phyloP scores from a whole-genome alignment of 2,329 filamentous ascomycete species.

The Westerdykella ornata region DNA sequence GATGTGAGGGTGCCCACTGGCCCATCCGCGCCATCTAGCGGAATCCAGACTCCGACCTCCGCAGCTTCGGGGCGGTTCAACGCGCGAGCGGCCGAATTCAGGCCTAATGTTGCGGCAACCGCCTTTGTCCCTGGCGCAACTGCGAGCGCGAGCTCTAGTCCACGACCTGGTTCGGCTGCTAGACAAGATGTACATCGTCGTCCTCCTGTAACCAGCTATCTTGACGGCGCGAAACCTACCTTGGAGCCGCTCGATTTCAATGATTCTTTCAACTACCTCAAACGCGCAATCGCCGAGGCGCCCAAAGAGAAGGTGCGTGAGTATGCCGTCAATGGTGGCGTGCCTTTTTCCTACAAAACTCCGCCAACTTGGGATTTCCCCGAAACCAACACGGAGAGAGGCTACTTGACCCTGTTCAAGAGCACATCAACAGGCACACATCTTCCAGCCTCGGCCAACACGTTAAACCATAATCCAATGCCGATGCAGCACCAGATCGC shows the following conservation, averaged over 20 bases:
- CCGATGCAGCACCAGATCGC: slow-evolving; percentile 66
- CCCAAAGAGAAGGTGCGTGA: slow-evolving; percentile 48
- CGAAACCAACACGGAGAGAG: slow-evolving; percentile 65
- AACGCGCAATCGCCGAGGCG: slow-evolving; percentile 63
- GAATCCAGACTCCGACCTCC: slow-evolving; percentile 49
- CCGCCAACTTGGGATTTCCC: slow-evolving; percentile 74
- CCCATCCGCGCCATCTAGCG: slow-evolving; percentile 51
- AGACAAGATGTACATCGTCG: slow-evolving; percentile 27
- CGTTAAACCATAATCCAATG: too few species aligned
- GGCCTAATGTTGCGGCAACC: slow-evolving; percentile 72
- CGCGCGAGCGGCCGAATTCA: slow-evolving; percentile 66
- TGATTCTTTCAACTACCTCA: slow-evolving; percentile 56
- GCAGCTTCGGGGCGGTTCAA: slow-evolving; percentile 52
- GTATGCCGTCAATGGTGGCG: slow-evolving; percentile 71
- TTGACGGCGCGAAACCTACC: slow-evolving; percentile 59
- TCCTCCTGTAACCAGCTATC: slow-evolving; percentile 36
- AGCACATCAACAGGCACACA: slow-evolving; percentile 43
- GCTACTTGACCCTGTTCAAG: slow-evolving; percentile 76
- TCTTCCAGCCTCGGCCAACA: slow-evolving; percentile 11
- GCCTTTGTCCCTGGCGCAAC: slow-evolving; percentile 64
- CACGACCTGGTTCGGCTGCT: slow-evolving; percentile 48
- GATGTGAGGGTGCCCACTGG: slow-evolving; percentile 56
- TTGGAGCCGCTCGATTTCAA: slow-evolving; percentile 48
- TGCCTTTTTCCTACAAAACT: slow-evolving; percentile 78
- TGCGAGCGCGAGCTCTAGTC: slow-evolving; percentile 63